Percentiles rank a stretch among this genome's conserved stretches.
Conservation (phyloP, 768 basidiomycete species). For the Sistotremastrum suecicum region DNA sequence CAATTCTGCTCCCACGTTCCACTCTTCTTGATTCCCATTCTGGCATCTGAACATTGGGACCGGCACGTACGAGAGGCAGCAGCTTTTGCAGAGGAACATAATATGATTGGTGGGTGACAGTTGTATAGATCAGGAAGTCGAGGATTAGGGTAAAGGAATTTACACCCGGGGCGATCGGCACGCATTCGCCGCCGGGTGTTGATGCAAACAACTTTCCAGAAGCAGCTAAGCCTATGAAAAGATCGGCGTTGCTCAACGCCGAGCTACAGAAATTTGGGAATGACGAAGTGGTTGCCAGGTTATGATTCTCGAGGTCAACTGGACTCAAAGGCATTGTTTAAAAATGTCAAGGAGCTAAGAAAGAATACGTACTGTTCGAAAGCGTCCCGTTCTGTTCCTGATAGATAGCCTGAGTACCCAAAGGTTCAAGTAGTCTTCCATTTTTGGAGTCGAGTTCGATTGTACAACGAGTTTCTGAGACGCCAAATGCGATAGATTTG, state of each 20-base stretch:
- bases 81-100: conserved; percentile 46
- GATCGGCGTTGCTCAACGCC: conserved; percentile 9
- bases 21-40: conserved; percentile 63
- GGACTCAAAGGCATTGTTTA: not conserved
- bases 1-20: conserved; percentile 83
- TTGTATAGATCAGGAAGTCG: conserved; percentile 74
- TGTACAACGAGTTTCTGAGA: too few species aligned
- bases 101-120: conserved; percentile 63
- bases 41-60: conserved; percentile 3
- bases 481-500: too few species aligned
- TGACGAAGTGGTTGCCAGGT: conserved; percentile 14
- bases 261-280: conserved; percentile 53
- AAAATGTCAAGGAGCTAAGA: too few species aligned
- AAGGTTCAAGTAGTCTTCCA: too few species aligned
- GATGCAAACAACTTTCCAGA: conserved; percentile 46
- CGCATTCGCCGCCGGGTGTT: not conserved
- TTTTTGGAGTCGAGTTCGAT: too few species aligned
- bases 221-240: conserved; percentile 52
- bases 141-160: conserved; percentile 60
- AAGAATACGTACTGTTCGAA: too few species aligned
- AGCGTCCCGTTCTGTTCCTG: too few species aligned
- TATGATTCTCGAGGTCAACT: conserved; percentile 12
- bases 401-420: too few species aligned
- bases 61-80: conserved; percentile 5
- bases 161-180: conserved; percentile 30